Evolutionary conservation across 108 stramenopile species (phyloP).

Genomic region (Cyclotella baltica): DNA sequence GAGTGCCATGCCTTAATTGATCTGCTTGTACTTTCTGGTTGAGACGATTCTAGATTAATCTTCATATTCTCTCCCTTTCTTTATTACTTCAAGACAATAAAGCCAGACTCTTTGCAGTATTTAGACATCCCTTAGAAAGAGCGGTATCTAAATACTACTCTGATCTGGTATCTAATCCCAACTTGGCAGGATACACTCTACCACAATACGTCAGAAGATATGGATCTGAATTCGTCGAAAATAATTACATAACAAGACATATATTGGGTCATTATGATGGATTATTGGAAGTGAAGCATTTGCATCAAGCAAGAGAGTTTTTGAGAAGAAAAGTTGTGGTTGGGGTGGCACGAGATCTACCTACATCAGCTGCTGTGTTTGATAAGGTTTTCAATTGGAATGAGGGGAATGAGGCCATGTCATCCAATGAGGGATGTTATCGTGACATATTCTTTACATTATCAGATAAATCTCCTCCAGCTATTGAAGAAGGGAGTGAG

Average conservation of each 20-base stretch:
- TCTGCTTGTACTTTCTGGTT: not conserved
- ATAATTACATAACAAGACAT: conserved; percentile 62
- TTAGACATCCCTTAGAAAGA: conserved; percentile 60
- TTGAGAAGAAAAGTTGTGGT: conserved; percentile 59
- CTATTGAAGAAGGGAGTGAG: conserved; percentile 52
- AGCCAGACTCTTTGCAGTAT: conserved; percentile 53
- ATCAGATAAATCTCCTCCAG: conserved; percentile 31
- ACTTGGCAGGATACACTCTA: conserved; percentile 39
- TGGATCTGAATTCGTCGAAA: conserved; percentile 42
- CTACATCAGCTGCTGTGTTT: conserved; percentile 43
- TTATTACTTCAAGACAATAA: conserved; percentile 12
- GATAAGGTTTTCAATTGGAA: conserved; percentile 53
- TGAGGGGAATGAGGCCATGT: conserved; percentile 28
- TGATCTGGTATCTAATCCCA: conserved; percentile 48
- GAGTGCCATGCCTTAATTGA: not conserved
- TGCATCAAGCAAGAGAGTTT: conserved; percentile 57
- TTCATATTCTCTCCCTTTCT: not conserved
- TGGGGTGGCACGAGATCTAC: conserved; percentile 48
- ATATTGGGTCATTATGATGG: conserved; percentile 49
- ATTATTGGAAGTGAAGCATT: conserved; percentile 36
- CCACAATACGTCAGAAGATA: conserved; percentile 31
- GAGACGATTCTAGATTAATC: not conserved
- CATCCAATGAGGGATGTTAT: conserved; percentile 24
- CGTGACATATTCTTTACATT: conserved; percentile 29
- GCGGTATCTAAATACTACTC: conserved; percentile 60